phyloP scores from a whole-genome alignment of 495 filamentous ascomycete species.

The Beverwykella pulmonaria region DNA sequence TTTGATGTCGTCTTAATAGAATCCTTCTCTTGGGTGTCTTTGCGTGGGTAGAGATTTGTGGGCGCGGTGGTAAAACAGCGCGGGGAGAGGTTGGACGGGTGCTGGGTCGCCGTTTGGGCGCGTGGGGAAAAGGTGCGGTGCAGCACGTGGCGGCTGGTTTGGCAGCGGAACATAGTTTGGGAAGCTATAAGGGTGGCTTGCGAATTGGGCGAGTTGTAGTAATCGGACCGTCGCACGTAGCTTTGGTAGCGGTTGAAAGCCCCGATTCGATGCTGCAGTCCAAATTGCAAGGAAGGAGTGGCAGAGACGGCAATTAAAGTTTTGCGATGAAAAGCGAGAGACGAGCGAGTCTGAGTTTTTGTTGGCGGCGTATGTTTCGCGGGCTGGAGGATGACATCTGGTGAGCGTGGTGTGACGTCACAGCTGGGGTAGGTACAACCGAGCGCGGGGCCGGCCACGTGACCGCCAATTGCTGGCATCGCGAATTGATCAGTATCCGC shows the following conservation, averaged over 20 bases:
- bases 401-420: conserved; percentile 9
- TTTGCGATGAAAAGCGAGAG: background rate
- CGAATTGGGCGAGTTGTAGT: background rate
- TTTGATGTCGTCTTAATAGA: conserved; percentile 56
- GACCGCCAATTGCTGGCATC: background rate
- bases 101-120: background rate
- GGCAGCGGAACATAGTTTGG: background rate
- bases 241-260: no score
- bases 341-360: background rate
- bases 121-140: background rate
- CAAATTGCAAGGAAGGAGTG: background rate
- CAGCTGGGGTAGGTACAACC: background rate
- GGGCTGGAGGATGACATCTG: background rate
- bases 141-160: background rate
- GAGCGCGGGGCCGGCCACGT: conserved; percentile 3
- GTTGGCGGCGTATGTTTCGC: background rate
- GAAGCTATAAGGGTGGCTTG: background rate
- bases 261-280: background rate
- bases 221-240: no score
- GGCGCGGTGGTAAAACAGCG: conserved; percentile 9
- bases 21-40: conserved; percentile 57
- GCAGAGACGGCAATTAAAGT: background rate
- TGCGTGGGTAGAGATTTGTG: conserved; percentile 33
- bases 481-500: no score
- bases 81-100: background rate